Base-by-base conservation (phyloP, 352 stramenopile species). In the Phytophthora boehmeriae region DNA sequence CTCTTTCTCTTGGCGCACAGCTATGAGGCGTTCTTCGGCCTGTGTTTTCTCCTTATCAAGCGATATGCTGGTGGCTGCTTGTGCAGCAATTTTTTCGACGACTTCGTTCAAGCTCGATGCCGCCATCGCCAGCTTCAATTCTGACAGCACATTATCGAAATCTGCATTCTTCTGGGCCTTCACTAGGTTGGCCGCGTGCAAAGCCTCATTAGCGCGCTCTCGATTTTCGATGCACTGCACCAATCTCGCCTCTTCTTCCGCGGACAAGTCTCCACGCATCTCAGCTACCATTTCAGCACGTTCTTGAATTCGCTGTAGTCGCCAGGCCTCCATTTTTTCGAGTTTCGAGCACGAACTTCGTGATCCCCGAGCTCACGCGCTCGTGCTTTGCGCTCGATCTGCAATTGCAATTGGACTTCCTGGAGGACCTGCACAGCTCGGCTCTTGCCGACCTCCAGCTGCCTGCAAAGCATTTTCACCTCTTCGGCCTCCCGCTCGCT, bases 251-350 rank as follows among this genome's bases (percentile, higher is more conserved):
- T 93, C 83, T 54, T 92, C 82, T 4, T 93, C 83, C 1, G 59
- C 78, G 0, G 78, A 90, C 30, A 93, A 55, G 25, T 94, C 85
- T 11, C 85, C 85, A 46, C 85, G 73, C 30, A 95, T 70, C 41
- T 95, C 78, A 3, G 84, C 86, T 0, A 81, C 84, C 65, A 95
- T 87, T 50, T 93, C 86, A 5, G 81, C 76, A 8, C 86, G 78
- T 59, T 95, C 83, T 43, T 90, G 76, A 5, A 80, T 79, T 3
- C 86, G 78, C 51, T 91, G 80, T 4, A 92, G 57, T 3, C 86
- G 65, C 86, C 86, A 95, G 2, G 49, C 55, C 58, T 95, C 86
- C 84, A 95, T 95, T 41, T 87, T 88, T 42, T 95, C 3, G 86
- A 84, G 57, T 95, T 95, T 49, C 80, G 73, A 1, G 86, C 84